phyloP scores from a whole-genome alignment of 805 yeast genomes.

The Ogataea paraovalis region DNA sequence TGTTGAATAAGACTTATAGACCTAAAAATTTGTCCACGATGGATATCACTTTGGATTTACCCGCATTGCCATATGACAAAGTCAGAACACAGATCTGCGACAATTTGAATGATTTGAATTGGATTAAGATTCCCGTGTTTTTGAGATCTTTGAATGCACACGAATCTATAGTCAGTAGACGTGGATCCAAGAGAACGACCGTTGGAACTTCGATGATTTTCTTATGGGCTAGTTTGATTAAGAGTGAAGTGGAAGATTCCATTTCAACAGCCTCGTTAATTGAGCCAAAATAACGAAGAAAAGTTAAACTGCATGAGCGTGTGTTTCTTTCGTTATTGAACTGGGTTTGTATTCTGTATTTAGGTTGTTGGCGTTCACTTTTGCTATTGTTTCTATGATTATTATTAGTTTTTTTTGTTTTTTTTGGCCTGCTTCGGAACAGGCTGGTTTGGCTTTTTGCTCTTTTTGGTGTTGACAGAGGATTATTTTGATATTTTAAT shows the following conservation, averaged over 20 bases:
- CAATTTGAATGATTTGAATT: slow-evolving; percentile 58
- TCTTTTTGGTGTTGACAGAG: no score
- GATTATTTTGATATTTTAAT: not conserved
- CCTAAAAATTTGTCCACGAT: not conserved
- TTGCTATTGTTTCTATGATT: no score
- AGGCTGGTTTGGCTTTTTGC: no score
- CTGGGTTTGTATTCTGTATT: no score
- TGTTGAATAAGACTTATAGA: not conserved
- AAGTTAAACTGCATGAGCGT: no score
- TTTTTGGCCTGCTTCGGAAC: no score
- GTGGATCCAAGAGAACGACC: slow-evolving; percentile 51
- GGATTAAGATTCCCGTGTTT: slow-evolving; percentile 76
- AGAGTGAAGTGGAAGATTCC: slow-evolving; percentile 7
- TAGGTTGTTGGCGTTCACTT: not conserved
- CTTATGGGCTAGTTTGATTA: slow-evolving; percentile 39
- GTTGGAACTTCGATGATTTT: slow-evolving; percentile 49
- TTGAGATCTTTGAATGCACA: slow-evolving; percentile 77
- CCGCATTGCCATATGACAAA: slow-evolving; percentile 24
- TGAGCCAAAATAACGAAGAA: not conserved
- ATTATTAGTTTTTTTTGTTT: no score
- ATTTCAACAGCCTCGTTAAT: not conserved
- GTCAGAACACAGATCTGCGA: slow-evolving; percentile 35
- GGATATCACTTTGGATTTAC: slow-evolving; percentile 12
- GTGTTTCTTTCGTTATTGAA: not conserved
- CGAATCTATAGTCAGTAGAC: slow-evolving; percentile 79